Conservation (phyloP, 1,284 basidiomycete genomes). For the Sutorius eximius region DNA sequence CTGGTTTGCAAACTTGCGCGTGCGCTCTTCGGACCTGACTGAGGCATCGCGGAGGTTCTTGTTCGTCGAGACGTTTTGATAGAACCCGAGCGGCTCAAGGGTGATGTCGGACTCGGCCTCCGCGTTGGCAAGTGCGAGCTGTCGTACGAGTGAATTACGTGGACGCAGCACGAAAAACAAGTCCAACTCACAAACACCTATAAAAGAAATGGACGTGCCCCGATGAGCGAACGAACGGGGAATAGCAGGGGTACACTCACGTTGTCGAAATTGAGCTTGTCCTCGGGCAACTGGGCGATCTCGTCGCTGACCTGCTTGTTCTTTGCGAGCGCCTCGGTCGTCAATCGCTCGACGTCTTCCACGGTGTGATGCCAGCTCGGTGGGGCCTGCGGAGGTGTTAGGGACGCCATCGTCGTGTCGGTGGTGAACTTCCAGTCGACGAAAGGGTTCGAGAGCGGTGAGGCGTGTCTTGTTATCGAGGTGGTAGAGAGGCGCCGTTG, state of each 20-base stretch:
- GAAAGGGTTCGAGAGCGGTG: background rate
- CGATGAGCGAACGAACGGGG: background rate
- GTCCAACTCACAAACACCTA: slow-evolving; percentile 64
- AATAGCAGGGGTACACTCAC: slow-evolving; percentile 37
- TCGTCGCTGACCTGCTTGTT: slow-evolving; percentile 59
- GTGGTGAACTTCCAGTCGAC: slow-evolving; percentile 14
- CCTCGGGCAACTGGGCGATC: slow-evolving; percentile 58
- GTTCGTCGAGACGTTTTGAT: slow-evolving; percentile 74
- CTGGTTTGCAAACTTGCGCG: slow-evolving; percentile 68
- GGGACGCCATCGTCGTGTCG: slow-evolving; percentile 32
- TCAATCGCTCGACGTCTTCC: slow-evolving; percentile 56
- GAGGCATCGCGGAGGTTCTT: slow-evolving; percentile 76
- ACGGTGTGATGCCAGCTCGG: slow-evolving; percentile 71
- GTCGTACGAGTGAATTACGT: slow-evolving; percentile 19
- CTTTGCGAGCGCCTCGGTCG: slow-evolving; percentile 58
- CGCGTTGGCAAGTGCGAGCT: slow-evolving; percentile 54
- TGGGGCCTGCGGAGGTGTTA: slow-evolving; percentile 66
- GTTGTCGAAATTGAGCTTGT: slow-evolving; percentile 58
- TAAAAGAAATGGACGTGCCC: background rate
- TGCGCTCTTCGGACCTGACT: slow-evolving; percentile 65
- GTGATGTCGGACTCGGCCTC: slow-evolving; percentile 55
- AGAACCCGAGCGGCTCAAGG: slow-evolving; percentile 67
- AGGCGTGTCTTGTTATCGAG: slow-evolving; percentile 4
- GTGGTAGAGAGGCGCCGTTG: slow-evolving; percentile 18
- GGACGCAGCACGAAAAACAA: background rate